These are phyloP conservation scores for Solanum commersonii DNA, from an alignment of 257 asterid genomes.

Conservation along the genomic window DNA sequence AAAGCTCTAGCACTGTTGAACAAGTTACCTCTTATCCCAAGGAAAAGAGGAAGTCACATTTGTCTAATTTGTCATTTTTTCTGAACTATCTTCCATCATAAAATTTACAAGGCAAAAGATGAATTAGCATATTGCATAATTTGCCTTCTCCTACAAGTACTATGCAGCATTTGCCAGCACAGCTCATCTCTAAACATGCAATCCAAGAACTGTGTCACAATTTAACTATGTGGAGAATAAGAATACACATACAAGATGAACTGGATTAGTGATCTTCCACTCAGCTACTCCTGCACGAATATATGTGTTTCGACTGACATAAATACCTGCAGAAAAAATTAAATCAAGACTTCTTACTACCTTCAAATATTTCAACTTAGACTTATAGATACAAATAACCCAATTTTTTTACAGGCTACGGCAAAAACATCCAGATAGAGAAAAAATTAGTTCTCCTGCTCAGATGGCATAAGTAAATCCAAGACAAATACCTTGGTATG, in stretches of 20 bases:
- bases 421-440: neutral
- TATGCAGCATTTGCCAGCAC: neutral
- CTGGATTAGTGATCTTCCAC: constrained; percentile 88
- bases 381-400: neutral
- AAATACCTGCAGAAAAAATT: constrained; percentile 45
- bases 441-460: neutral
- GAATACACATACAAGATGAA: constrained; percentile 66
- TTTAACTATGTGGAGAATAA: neutral
- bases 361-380: neutral
- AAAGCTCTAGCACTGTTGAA: neutral
- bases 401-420: neutral
- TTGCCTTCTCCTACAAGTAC: neutral
- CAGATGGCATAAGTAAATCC: neutral
- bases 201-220: neutral
- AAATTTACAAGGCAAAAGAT: neutral
- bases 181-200: neutral
- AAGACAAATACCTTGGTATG: neutral
- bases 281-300: constrained; percentile 91
- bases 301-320: constrained; percentile 92
- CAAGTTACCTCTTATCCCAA: neutral
- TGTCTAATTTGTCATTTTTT: neutral
- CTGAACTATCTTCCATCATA: neutral
- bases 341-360: too few relatives aligned
- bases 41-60: neutral
- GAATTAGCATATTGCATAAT: neutral